Evolutionary conservation across 2,329 filamentous ascomycete species (phyloP).

Genomic region (Coniochaeta pulveracea): DNA sequence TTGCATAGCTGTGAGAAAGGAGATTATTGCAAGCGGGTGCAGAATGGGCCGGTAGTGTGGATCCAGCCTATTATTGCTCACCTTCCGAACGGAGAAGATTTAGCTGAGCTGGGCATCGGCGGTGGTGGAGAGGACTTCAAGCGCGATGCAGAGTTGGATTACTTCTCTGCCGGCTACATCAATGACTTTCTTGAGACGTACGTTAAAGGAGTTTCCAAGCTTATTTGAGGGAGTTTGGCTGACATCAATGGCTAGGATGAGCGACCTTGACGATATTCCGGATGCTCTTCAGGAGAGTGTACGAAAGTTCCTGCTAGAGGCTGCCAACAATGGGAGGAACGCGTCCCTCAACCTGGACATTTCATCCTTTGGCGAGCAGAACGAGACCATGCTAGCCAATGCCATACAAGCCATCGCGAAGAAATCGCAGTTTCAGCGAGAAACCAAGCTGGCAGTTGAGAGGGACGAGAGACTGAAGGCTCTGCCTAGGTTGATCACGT

Average conservation of each 20-base stretch:
- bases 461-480: not conserved
- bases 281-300: constrained; percentile 12
- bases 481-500: constrained; percentile 38
- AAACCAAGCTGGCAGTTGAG: constrained; percentile 2
- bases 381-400: constrained; percentile 15
- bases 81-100: constrained; percentile 43
- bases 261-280: constrained; percentile 8
- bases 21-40: constrained; percentile 41
- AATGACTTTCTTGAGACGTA: constrained; percentile 19
- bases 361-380: constrained; percentile 15
- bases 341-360: constrained; percentile 21
- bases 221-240: not conserved
- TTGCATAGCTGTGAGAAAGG: constrained; percentile 83
- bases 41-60: constrained; percentile 47
- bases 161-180: constrained; percentile 25
- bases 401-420: constrained; percentile 15
- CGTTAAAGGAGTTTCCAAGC: too few species aligned
- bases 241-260: constrained; percentile 10
- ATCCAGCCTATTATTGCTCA: constrained; percentile 71
- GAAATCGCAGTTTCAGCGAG: constrained; percentile 8
- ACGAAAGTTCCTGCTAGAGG: constrained; percentile 10
- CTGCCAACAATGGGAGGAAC: constrained; percentile 17
- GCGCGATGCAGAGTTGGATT: constrained; percentile 54
- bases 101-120: constrained; percentile 66
- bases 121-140: constrained; percentile 69